Percentiles rank a stretch among this genome's conserved stretches.
phyloP scores from a whole-genome alignment of 2,329 filamentous ascomycete genomes.

The Elsinoe australis region DNA sequence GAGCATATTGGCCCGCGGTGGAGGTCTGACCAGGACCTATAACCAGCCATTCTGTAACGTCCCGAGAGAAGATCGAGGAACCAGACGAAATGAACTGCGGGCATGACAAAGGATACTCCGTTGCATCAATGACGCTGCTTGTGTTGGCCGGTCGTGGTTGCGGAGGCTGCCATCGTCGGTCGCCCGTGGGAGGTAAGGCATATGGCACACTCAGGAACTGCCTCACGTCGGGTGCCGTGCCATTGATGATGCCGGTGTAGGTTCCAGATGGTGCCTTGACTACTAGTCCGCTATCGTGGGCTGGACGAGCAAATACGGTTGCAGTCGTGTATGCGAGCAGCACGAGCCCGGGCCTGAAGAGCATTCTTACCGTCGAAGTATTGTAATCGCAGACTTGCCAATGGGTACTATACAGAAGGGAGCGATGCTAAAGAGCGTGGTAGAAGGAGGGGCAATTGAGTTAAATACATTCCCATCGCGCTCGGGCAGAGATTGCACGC shows the following conservation, averaged over 20 bases:
- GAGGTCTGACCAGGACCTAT: conserved; percentile 27
- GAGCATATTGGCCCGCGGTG: not conserved
- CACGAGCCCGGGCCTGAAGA: too few relatives aligned
- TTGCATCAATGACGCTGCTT: conserved; percentile 20
- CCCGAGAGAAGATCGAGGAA: conserved; percentile 22
- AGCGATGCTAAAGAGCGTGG: too few relatives aligned
- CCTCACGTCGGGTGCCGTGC: conserved; percentile 18
- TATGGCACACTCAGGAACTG: conserved; percentile 26
- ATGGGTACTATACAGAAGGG: too few relatives aligned
- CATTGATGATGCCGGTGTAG: conserved; percentile 19
- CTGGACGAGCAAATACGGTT: not conserved
- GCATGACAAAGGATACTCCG: conserved; percentile 25
- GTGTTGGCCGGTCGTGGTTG: conserved; percentile 20
- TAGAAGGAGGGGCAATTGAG: too few relatives aligned
- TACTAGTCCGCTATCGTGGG: not conserved
- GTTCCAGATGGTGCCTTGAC: conserved; percentile 19
- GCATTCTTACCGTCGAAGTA: too few relatives aligned
- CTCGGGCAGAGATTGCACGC: too few relatives aligned
- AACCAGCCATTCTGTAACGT: conserved; percentile 28
- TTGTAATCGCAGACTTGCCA: too few relatives aligned
- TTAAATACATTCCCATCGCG: too few relatives aligned
- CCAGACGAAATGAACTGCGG: conserved; percentile 23
- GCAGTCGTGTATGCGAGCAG: not conserved
- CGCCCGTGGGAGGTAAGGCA: conserved; percentile 23
- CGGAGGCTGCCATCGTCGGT: conserved; percentile 23